Conservation (phyloP, 192 early-diverging fungal species). For the Entophlyctis luteolus region DNA sequence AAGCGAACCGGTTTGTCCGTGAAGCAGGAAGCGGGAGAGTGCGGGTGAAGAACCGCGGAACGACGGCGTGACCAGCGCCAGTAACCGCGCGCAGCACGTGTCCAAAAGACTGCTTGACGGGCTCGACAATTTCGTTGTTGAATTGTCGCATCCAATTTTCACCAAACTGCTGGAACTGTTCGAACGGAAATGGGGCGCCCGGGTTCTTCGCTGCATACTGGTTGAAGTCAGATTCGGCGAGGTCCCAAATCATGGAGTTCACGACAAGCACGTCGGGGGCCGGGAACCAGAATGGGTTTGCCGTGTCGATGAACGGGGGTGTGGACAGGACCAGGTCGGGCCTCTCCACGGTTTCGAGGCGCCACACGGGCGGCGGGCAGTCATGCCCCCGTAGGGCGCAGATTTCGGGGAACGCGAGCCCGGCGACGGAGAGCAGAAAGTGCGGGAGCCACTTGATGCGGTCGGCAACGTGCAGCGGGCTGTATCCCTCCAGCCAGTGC, state of each 20-base stretch:
- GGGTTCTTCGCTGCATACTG: too few species aligned
- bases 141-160: background rate
- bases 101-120: background rate
- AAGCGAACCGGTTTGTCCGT: background rate
- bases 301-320: background rate
- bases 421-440: background rate
- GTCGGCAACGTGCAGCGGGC: background rate
- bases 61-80: too few species aligned
- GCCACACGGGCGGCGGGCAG: background rate
- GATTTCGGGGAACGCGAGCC: background rate
- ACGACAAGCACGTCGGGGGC: background rate
- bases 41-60: background rate
- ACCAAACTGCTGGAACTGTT: background rate
- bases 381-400: background rate
- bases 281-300: constrained; percentile 4
- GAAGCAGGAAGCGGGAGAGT: background rate
- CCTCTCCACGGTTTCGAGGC: too few species aligned
- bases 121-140: background rate
- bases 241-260: background rate
- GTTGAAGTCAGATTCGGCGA: background rate
- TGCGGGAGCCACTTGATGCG: background rate
- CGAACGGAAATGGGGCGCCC: too few species aligned
- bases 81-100: too few species aligned
- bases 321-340: background rate
- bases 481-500: background rate